Evolutionary conservation across 2,329 filamentous ascomycete species (phyloP).

Genomic region (Botrytis sinoallii): DNA sequence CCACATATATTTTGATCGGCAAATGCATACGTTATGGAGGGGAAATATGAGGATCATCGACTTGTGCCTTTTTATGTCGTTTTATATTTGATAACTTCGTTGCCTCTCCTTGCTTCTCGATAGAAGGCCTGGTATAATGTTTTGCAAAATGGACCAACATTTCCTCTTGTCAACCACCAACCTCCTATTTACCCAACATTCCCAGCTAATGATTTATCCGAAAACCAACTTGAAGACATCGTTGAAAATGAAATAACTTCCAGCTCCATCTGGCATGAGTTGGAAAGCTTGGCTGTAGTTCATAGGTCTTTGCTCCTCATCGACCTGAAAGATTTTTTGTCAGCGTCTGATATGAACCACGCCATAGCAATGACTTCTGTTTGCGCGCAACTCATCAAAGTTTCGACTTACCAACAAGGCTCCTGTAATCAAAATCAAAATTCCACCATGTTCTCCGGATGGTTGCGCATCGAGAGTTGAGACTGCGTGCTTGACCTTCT

Average conservation of each 20-base stretch:
- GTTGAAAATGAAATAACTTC: slow-evolving; percentile 85
- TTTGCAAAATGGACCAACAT: slow-evolving; percentile 24
- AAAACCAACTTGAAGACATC: slow-evolving; percentile 93
- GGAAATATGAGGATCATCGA: slow-evolving; percentile 7
- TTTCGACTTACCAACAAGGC: slow-evolving; percentile 66
- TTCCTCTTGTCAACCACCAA: slow-evolving; percentile 14
- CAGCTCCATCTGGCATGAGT: slow-evolving; percentile 63
- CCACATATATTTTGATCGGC: slow-evolving; percentile 9
- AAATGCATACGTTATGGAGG: neutral
- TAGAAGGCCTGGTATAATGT: slow-evolving; percentile 31
- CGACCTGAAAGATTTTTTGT: slow-evolving; percentile 57
- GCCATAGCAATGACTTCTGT: slow-evolving; percentile 7
- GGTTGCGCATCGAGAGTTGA: slow-evolving; percentile 82
- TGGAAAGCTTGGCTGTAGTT: slow-evolving; percentile 90
- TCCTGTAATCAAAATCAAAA: slow-evolving; percentile 87
- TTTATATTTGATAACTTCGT: slow-evolving; percentile 22
- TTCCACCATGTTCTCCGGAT: slow-evolving; percentile 60
- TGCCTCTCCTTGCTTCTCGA: slow-evolving; percentile 22
- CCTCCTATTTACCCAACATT: slow-evolving; percentile 28
- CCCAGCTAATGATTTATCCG: slow-evolving; percentile 35
- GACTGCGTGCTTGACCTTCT: slow-evolving; percentile 75
- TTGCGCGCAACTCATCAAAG: slow-evolving; percentile 18
- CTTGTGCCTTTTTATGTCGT: slow-evolving; percentile 5
- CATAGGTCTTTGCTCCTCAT: slow-evolving; percentile 82
- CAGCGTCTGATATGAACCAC: neutral